Evolutionary conservation across 2,329 filamentous ascomycete genomes (phyloP), one percentile per base, ranked within the genome.

Genomic region (Xylariaceae sp.): DNA sequence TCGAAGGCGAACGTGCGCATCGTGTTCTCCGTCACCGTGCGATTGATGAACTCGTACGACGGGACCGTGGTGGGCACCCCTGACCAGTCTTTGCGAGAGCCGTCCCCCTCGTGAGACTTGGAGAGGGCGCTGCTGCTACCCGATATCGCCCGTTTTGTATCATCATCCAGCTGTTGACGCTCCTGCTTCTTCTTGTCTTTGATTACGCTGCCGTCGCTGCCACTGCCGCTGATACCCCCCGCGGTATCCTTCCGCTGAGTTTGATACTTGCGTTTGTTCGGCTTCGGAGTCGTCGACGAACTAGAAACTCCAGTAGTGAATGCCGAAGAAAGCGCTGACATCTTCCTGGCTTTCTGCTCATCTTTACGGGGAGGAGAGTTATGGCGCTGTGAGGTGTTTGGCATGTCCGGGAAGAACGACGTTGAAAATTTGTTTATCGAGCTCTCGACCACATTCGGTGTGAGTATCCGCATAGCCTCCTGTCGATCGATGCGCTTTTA

Each of bases 391-490:
- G 36, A 27, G 0, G 64, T 62, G 2, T 60, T 54, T 9, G 59
- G 51, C 23, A 67, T 59, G 15, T 68, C 58, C 11, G 64, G 64
- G 47, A 73, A 72, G 48, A 71, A 69, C 3, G 59, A 61, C 4
- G 66, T 64, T 3, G 62, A 58, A 23, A 48, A 60, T 5, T 62
- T 60, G 31, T 61, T 62, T 5, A 23, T 5, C 11, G 56, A 54
- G 28, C 59, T 56, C 42, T 69, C 63, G 14, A 61, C 60, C 14
- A 70, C 49, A 0, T 68, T 68, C 1, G 71, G 71, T 3, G 70
- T 73, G 34, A 61, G 63, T 9, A 74, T 54, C 4, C 70, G 63
- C n/a, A 55, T 63, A 4, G 71, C 71, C 58, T 74, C 70, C 71
- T 74, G 34, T 11, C n/a, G n/a, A n/a, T 24, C 21, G 21, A 14